Evolutionary conservation across 2,329 filamentous ascomycete genomes (phyloP).

Genomic region (Xylaria sp.): DNA sequence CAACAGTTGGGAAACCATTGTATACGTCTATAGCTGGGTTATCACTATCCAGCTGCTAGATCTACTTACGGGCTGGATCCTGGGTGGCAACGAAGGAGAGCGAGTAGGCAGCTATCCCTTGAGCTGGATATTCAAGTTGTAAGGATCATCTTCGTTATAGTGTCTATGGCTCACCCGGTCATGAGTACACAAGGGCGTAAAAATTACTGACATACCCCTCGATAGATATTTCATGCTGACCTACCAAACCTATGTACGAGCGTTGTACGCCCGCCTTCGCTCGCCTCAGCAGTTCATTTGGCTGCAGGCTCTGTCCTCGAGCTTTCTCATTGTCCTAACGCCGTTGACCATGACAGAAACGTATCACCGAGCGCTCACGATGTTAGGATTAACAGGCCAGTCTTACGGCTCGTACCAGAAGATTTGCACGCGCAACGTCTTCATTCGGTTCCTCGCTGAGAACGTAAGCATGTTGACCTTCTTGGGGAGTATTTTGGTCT

Average conservation of each 20-base stretch:
- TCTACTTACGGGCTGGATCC: constrained; percentile 72
- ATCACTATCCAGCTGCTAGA: constrained; percentile 73
- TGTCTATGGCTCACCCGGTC: neutral
- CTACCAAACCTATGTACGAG: constrained; percentile 77
- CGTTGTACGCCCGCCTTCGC: constrained; percentile 74
- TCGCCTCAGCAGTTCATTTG: constrained; percentile 73
- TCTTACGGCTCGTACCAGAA: constrained; percentile 73
- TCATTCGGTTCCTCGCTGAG: constrained; percentile 74
- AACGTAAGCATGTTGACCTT: constrained; percentile 77
- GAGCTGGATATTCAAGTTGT: constrained; percentile 78
- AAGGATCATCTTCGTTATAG: constrained; percentile 43
- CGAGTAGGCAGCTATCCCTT: constrained; percentile 76
- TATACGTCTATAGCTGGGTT: constrained; percentile 78
- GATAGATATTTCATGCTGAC: constrained; percentile 61
- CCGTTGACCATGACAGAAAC: constrained; percentile 71
- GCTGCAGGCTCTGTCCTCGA: constrained; percentile 72
- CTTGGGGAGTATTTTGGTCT: constrained; percentile 71
- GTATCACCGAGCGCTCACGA: constrained; percentile 65
- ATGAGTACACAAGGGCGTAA: neutral
- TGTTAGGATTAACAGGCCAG: constrained; percentile 67
- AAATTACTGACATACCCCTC: constrained; percentile 34
- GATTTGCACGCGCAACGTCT: constrained; percentile 73
- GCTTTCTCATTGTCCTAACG: constrained; percentile 70
- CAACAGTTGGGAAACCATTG: constrained; percentile 72
- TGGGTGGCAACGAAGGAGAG: constrained; percentile 73